Conservation (phyloP, 495 filamentous ascomycete genomes). For the Xylaria telfairii region DNA sequence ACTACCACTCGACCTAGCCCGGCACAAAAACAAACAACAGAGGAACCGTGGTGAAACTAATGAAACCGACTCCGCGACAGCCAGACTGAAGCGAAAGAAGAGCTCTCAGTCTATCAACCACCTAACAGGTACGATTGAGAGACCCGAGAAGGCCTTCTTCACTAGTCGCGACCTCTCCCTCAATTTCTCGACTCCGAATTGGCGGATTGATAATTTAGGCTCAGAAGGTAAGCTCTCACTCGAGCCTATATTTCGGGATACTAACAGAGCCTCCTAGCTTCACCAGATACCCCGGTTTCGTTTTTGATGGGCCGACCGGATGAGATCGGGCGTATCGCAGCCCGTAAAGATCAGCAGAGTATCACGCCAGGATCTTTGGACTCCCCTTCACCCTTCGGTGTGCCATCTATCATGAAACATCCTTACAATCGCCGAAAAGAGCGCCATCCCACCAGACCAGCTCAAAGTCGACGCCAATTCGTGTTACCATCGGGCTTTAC, state of each 20-base stretch:
- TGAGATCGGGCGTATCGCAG: not conserved
- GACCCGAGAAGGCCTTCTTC: constrained; percentile 9
- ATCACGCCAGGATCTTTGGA: not conserved
- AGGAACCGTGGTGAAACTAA: constrained; percentile 32
- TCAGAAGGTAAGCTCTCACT: constrained; percentile 2
- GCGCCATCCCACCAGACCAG: constrained; percentile 15
- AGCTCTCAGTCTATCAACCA: not conserved
- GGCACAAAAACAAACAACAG: constrained; percentile 27
- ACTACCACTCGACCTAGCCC: constrained; percentile 31
- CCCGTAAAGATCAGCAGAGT: not conserved
- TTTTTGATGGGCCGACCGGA: not conserved
- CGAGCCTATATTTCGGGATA: not conserved
- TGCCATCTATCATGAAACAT: not conserved
- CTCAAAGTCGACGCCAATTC: constrained; percentile 25
- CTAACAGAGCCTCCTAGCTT: not conserved
- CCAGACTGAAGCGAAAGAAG: constrained; percentile 11
- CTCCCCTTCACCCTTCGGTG: not conserved
- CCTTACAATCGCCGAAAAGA: not conserved
- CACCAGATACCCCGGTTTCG: not conserved
- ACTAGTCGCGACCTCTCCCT: constrained; percentile 22
- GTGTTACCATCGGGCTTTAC: constrained; percentile 13
- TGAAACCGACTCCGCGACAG: constrained; percentile 25
- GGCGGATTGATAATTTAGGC: not conserved
- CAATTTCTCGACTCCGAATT: constrained; percentile 26
- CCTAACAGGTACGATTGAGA: not conserved